Evolutionary conservation across 257 asterid genomes (phyloP), one percentile per base, ranked within the genome.

Genomic region (Penstemon barbatus): DNA sequence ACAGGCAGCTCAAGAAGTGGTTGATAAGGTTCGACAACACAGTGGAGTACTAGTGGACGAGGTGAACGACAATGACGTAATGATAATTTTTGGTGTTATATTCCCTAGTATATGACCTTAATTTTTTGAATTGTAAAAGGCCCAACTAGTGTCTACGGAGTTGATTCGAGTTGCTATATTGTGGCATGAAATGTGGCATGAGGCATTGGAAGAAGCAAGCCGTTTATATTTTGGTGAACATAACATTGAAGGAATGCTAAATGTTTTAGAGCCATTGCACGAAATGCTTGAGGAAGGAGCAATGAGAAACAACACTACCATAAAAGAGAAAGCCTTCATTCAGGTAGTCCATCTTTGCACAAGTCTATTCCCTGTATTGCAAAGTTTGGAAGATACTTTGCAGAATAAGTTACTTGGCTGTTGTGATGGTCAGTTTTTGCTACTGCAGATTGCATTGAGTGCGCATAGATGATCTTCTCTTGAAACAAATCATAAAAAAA

Each of bases 171-270:
- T 94, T 62, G 98, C 99, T 59, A 94, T 94, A 80, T 92, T 94
- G 70, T 94, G 97, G 99, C 99, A 91, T 82, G 99, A 94, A 84
- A 83, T 83, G 97, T 94, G 97, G 99, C 99, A 94, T 68, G 98
- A 91, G 77, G 98, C 88, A 61, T 78, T 94, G 76, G 99, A 94
- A 83, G 98, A 94, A 86, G 99, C 99, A 8, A 94, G 99, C 70
- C 99, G 99, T 76, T 73, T 94, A 69, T 94, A 91, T 80, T 94
- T 94, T 67, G 99, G 99, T 61, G 99, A 94, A 76, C 97, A 81
- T 81, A 94, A 94, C 78, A 91, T 89, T 75, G 99, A 91, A 77
- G 99, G 96, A 62, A 91, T 94, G 99, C 77, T 94, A 61, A 91
- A 87, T 74, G 95, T 86, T 50, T 86, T 94, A 69, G 97, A 94